phyloP scores from a whole-genome alignment of 2,329 filamentous ascomycete species.

The Zelopaecilomyces penicillatus region DNA sequence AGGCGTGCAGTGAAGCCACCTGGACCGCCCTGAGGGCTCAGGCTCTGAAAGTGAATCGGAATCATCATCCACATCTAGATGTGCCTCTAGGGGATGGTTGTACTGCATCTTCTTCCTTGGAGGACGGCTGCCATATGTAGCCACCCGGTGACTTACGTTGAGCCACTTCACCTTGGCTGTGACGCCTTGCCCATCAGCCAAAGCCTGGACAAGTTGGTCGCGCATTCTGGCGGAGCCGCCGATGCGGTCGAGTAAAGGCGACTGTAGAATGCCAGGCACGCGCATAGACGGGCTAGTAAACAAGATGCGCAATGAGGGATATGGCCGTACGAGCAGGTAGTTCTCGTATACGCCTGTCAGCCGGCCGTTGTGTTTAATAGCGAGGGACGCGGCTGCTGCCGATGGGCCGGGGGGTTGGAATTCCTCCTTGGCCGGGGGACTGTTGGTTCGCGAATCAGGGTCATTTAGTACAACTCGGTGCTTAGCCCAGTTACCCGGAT shows the following conservation, averaged over 20 bases:
- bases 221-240: slow-evolving; percentile 40
- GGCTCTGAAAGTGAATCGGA: slow-evolving; percentile 4
- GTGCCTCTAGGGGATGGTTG: slow-evolving; percentile 46
- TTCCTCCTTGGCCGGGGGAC: background rate
- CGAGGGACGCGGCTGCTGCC: slow-evolving; percentile 1
- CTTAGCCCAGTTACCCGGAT: slow-evolving; percentile 4
- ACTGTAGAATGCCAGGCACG: slow-evolving; percentile 59
- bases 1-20: slow-evolving; percentile 72
- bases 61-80: slow-evolving; percentile 11
- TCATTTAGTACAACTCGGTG: slow-evolving; percentile 12
- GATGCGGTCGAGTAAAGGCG: slow-evolving; percentile 45
- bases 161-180: slow-evolving; percentile 54
- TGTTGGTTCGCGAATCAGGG: slow-evolving; percentile 1
- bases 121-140: background rate
- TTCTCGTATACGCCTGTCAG: slow-evolving; percentile 36
- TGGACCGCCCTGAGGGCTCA: slow-evolving; percentile 45
- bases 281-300: slow-evolving; percentile 62
- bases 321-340: slow-evolving; percentile 58
- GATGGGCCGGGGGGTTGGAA: background rate
- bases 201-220: slow-evolving; percentile 45
- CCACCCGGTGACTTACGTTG: slow-evolving; percentile 3
- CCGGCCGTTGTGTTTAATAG: slow-evolving; percentile 15
- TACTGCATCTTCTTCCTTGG: slow-evolving; percentile 6
- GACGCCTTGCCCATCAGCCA: slow-evolving; percentile 60
- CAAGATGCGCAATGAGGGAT: slow-evolving; percentile 56